Evolutionary conservation across 805 yeast species (phyloP), one percentile per base, ranked within the genome.

Genomic region (Spathaspora hagerdaliae): DNA sequence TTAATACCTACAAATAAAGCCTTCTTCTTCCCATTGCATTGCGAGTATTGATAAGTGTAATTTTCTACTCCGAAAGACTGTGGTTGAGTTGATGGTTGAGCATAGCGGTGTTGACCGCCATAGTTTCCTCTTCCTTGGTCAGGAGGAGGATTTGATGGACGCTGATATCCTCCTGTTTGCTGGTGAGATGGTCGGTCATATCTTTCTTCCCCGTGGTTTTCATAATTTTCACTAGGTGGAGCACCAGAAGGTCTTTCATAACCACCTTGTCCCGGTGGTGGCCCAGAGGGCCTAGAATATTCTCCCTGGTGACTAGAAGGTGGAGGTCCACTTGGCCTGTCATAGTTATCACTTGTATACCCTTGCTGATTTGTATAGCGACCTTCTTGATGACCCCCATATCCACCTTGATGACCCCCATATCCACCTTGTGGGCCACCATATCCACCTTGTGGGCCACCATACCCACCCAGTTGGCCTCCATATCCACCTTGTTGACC

Each of bases 1-100:
- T 88, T 88, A 61, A 85, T 82, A 10, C 96, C 96, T 46, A 88
- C 73, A 41, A 87, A 58, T 44, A 88, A 60, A 2, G 96, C 96
- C 64, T 87, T 88, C 49, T 81, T 77, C 31, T 73, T 71, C 11
- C 96, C 95, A 5, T 78, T 67, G 69, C 91, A 84, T 55, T 79
- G 76, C 9, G 92, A 83, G 61, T 82, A 82, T 58, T 81, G 83
- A 55, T 68, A 78, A 14, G 67, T 71, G 55, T 60, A 50, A n/a
- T 51, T 50, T 9, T 48, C 51, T 14, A 50, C 56, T 2, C 56
- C 55, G 43, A 51, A 51, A 4, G 56, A 53, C 40, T 50, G 54
- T 9, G 41, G 38, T n/a, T 46, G 49, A 12, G 42, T 36, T 10
- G 45, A 39, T 12, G 56, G 56, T 15, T 44, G 46, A 4, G 48